Base-by-base conservation (phyloP, 768 basidiomycete species). In the Phylloporus arenicola region DNA sequence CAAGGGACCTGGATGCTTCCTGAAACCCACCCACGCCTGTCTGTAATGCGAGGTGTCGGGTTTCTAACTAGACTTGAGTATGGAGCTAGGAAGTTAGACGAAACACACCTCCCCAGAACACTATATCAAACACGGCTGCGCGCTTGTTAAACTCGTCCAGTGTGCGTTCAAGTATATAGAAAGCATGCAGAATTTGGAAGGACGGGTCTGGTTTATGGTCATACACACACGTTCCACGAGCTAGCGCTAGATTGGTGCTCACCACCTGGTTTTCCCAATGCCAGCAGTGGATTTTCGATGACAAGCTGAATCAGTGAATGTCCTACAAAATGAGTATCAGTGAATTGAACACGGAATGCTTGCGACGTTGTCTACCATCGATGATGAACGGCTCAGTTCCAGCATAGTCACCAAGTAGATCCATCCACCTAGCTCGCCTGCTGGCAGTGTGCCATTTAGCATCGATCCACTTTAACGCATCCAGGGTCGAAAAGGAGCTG, bases 321-420 rank as follows among this genome's bases (percentile, higher is more conserved):
- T 2, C 84, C 83, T 84, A 40, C 3, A 30, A 12, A n/a, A 3
- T 34, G n/a, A 20, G 31, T 31, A 50, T 54, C 6, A 61, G 42
- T 17, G 13, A 43, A 41, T 41, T 11, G 39, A 46, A 16, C 2
- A 33, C 38, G 12, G 22, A 24, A 35, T n/a, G 22, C 19, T 17
- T 39, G 31, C 17, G 29, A 47, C 1, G 37, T 55, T 60, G 33
- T 24, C 16, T 61, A 80, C 84, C 84, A 62, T 86, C 83, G 50
- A 87, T 70, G 35, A 85, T 57, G 58, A 87, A 87, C 14, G 74
- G 72, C 59, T 87, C 85, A 31, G 61, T 74, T 1, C 85, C 85
- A 19, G 81, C 84, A 61, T 84, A 86, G 58, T 84, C 85, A 4
- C 83, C 83, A 25, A 86, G 65, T 9, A 86, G 70, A 62, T 86